Base-by-base conservation (phyloP, 345 rosid genomes). In the Syzygium grande region DNA sequence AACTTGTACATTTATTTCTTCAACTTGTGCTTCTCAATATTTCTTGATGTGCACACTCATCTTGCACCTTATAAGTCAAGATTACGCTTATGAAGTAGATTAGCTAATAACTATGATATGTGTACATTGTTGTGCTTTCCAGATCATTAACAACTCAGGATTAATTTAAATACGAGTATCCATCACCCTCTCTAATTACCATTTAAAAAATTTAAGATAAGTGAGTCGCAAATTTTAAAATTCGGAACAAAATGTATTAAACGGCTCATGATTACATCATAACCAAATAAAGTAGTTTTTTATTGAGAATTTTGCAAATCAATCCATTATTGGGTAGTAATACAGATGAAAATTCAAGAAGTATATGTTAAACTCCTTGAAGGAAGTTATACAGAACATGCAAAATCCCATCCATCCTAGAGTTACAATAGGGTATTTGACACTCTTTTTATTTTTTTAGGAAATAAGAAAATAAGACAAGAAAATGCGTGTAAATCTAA, bases 141-240 rank as follows among this genome's bases (percentile, higher is more conserved):
- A 56, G 61, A 56, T 56, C 27, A 22, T 56, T 56, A 56, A 56
- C 25, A 23, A 56, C 0, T 23, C 13, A 23, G 0, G 61, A 56
- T 2, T 56, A 56, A 9, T 22, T 56, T 9, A 21, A 0, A 56
- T 3, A 23, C 25, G 30, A 58, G 29, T 58, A 58, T 11, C 0
- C 65, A 58, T 58, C 30, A 11, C 15, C 65, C 15, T 58, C 65
- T 61, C 8, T 61, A 3, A 13, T 61, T 12, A 27, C 34, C 0
- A 61, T 61, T 27, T 61, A 29, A 61, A 29, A 61, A 12, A 61
- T 61, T 61, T 61, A 61, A 61, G 68, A 61, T n/a, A 61, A 27
- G 34, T 0, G 1, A 61, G 17, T 61, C 9, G 0, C 8, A 3
- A 61, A 61, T 61, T 61, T 61, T 61, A 30, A 27, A 27, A 61